phyloP scores from a whole-genome alignment of 176 grass and related monocot genomes.

The Oropetium thomaeum region DNA sequence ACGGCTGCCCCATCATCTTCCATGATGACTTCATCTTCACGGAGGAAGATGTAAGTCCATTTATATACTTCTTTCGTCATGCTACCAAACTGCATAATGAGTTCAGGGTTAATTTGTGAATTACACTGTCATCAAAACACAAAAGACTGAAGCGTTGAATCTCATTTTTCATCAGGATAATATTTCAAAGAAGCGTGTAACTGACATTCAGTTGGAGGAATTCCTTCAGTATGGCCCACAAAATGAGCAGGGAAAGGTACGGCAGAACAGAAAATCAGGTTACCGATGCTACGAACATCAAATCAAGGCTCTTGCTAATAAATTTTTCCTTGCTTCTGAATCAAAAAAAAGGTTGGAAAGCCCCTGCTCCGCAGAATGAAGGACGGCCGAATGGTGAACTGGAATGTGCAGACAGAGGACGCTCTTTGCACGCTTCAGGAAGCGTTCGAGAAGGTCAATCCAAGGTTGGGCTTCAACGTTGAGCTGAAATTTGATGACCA shows the following conservation, averaged over 20 bases:
- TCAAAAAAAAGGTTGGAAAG: slow-evolving; percentile 70
- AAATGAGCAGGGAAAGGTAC: slow-evolving; percentile 62
- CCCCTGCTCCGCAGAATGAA: slow-evolving; percentile 63
- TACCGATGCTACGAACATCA: not conserved
- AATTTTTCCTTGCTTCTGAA: not conserved
- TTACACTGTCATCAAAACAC: no score
- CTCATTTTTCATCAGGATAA: slow-evolving; percentile 47
- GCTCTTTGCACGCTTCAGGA: slow-evolving; percentile 74
- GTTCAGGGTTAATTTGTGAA: no score
- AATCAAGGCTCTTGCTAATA: not conserved
- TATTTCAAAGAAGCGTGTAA: slow-evolving; percentile 53
- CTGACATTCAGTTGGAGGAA: slow-evolving; percentile 62
- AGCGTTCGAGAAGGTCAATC: slow-evolving; percentile 68
- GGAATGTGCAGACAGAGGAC: slow-evolving; percentile 77
- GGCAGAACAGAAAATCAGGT: not conserved
- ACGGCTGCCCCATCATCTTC: slow-evolving; percentile 77
- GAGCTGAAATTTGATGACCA: slow-evolving; percentile 88
- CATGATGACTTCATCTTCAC: slow-evolving; percentile 75
- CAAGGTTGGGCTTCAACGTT: slow-evolving; percentile 74
- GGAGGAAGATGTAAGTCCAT: slow-evolving; percentile 60
- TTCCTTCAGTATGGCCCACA: slow-evolving; percentile 80
- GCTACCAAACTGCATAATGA: no score
- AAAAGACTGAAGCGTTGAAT: not conserved
- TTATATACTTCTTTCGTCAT: not conserved
- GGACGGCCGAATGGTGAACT: slow-evolving; percentile 64